Base-by-base conservation (phyloP, 768 basidiomycete species). In the Xanthoconium purpureum region DNA sequence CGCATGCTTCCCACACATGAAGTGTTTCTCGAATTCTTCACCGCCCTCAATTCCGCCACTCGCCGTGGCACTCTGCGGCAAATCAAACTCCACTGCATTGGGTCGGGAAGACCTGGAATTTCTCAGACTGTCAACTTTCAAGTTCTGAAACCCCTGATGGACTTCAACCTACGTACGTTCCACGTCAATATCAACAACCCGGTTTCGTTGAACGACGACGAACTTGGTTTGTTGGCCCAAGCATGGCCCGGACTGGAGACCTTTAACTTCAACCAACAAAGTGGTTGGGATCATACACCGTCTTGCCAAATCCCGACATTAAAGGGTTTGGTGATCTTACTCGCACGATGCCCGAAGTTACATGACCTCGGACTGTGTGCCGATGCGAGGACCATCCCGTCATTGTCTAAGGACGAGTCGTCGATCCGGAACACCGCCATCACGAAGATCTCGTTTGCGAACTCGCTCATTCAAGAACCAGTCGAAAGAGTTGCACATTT, bases 161-260 rank as follows among this genome's bases (percentile, higher is more conserved):
- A 17, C 24, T 55, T 60, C 14, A 54, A 35, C 18, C 59, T 47
- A n/a, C 36, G 18, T 5, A 1, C 6, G 6, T 18, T 61, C 29
- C 30, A 38, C 14, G 5, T 52, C 39, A 5, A 20, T 1, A 5
- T 58, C 6, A 0, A 1, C 6, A 48, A 39, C 29, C 17, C 15
- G 6, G n/a, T 54, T 24, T 50, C 46, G 11, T 14, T 60, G 52
- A 33, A 47, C 12, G 59, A 59, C 11, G 48, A 59, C 4, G 57
- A 47, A 43, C 18, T 59, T 14, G n/a, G 1, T 30, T 24, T 0
- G 13, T 36, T 50, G 18, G 52, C 52, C 33, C 33, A 40, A 17
- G 52, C 30, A 17, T 60, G 53, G 50, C 58, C 58, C 2, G 42
- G 48, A 10, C 37, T 61, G 42, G 42, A 52, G 17, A 30, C 8